phyloP scores from a whole-genome alignment of 495 filamentous ascomycete genomes.

The Penicillium angulare region DNA sequence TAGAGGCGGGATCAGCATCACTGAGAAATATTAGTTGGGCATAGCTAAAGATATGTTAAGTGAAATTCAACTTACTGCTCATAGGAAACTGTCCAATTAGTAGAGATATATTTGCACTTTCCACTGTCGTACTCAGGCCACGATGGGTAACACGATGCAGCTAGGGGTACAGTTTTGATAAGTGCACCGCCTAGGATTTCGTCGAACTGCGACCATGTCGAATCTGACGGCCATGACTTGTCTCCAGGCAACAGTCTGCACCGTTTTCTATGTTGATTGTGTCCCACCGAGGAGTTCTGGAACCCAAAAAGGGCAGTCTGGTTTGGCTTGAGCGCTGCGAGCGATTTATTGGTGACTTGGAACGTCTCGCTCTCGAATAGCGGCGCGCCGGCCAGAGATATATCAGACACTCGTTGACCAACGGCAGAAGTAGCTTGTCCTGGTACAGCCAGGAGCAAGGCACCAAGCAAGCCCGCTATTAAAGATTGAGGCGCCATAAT shows the following conservation, averaged over 20 bases:
- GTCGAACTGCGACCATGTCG: slow-evolving; percentile 45
- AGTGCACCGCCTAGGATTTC: slow-evolving; percentile 46
- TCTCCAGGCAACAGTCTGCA: slow-evolving; percentile 56
- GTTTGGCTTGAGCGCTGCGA: slow-evolving; percentile 31
- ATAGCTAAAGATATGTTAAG: background rate
- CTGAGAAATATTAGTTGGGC: slow-evolving; percentile 13
- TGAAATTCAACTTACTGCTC: slow-evolving; percentile 23
- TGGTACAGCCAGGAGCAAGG: slow-evolving; percentile 9
- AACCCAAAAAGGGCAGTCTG: slow-evolving; percentile 20
- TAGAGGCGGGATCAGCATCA: slow-evolving; percentile 34
- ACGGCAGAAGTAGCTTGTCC: slow-evolving; percentile 11
- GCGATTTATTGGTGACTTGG: slow-evolving; percentile 40
- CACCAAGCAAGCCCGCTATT: slow-evolving; percentile 5
- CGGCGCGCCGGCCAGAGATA: slow-evolving; percentile 19
- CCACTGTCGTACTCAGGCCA: slow-evolving; percentile 45
- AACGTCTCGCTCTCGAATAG: slow-evolving; percentile 40
- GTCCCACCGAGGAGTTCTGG: slow-evolving; percentile 10
- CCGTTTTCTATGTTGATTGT: too few species aligned
- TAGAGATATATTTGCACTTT: slow-evolving; percentile 31
- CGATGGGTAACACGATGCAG: slow-evolving; percentile 52
- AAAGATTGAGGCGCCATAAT: slow-evolving; percentile 14
- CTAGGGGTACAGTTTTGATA: slow-evolving; percentile 55
- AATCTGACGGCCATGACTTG: slow-evolving; percentile 38
- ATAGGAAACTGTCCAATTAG: slow-evolving; percentile 29
- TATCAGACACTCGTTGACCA: slow-evolving; percentile 7